Evolutionary conservation across 139 green algal species (phyloP), one percentile per base, ranked within the genome.

Genomic region (Picochlorum sp.): DNA sequence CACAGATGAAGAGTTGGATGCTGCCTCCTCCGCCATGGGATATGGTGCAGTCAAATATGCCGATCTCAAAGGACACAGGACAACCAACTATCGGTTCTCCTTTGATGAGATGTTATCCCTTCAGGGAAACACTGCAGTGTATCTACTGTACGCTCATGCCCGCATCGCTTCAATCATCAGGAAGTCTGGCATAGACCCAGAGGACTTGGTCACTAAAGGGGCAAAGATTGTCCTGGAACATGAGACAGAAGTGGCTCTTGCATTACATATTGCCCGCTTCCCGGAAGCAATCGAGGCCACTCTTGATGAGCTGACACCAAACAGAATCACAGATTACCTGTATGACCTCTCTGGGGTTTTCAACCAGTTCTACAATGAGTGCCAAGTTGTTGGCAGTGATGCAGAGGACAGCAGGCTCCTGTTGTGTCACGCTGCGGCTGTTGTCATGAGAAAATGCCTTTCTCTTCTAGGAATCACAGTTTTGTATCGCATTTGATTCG

Each of bases 31-130:
- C 11, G 83, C 80, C 31, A 91, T 98, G 84, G 92, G 92, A 57
- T 96, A 96, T 65, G 90, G 88, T 37, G 93, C 14, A 6, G 86
- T 98, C 64, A 98, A 98, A 83, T 98, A 98, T 70, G 89, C 89
- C 5, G 93, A 98, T 83, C 85, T 98, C 26, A 95, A 95, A 76
- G 91, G 91, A 77, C 87, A 95, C 70, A 81, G 89, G 30, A 72
- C 77, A 20, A 95, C 93, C 66, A 95, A 98, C 79, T 98, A 98
- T 82, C 87, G 86, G 3, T 98, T 98, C 77, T 85, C 72, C 18
- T 96, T 88, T 73, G 91, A 98, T 63, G 72, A 85, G 18, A 98
- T 98, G 92, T 85, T 97, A 26, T 79, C 84, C 55, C 74, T 95
- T 54, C 87, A 89, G 68, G 93, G 93, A 70, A 96, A 98, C 83